Evolutionary conservation across 2,329 filamentous ascomycete species (phyloP).

Genomic region (Talaromyces verruculosus): DNA sequence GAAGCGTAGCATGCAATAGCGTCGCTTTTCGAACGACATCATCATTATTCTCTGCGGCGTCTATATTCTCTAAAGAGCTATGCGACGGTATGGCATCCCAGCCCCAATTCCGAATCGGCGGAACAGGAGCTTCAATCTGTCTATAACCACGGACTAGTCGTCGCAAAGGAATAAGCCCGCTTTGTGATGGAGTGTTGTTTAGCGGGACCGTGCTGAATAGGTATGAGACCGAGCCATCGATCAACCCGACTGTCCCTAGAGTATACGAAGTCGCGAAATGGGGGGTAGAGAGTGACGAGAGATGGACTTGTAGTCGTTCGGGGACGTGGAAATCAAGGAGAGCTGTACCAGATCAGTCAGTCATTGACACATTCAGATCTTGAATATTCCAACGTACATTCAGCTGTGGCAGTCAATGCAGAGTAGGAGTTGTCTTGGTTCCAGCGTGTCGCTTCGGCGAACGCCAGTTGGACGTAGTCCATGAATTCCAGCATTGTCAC

Average conservation of each 20-base stretch:
- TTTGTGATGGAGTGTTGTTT: slow-evolving; percentile 63
- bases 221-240: slow-evolving; percentile 96
- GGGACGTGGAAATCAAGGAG: slow-evolving; percentile 88
- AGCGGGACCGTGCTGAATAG: slow-evolving; percentile 87
- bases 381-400: too few species aligned
- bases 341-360: slow-evolving; percentile 49
- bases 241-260: slow-evolving; percentile 81
- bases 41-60: slow-evolving; percentile 21
- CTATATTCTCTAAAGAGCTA: slow-evolving; percentile 62
- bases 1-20: slow-evolving; percentile 47
- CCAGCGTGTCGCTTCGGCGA: slow-evolving; percentile 84
- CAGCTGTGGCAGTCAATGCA: slow-evolving; percentile 76
- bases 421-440: slow-evolving; percentile 90
- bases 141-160: slow-evolving; percentile 80
- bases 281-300: slow-evolving; percentile 87
- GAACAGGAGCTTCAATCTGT: slow-evolving; percentile 59
- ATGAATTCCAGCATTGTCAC: slow-evolving; percentile 86
- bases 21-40: slow-evolving; percentile 38
- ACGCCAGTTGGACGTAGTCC: slow-evolving; percentile 92
- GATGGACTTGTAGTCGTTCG: slow-evolving; percentile 75
- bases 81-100: slow-evolving; percentile 34
- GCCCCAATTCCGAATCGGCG: slow-evolving; percentile 35
- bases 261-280: slow-evolving; percentile 95
- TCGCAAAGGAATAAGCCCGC: slow-evolving; percentile 72
- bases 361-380: too few species aligned